These are phyloP conservation scores for Fusarium sp. DNA, from an alignment of 2,329 filamentous ascomycete genomes.

Conservation along the genomic window DNA sequence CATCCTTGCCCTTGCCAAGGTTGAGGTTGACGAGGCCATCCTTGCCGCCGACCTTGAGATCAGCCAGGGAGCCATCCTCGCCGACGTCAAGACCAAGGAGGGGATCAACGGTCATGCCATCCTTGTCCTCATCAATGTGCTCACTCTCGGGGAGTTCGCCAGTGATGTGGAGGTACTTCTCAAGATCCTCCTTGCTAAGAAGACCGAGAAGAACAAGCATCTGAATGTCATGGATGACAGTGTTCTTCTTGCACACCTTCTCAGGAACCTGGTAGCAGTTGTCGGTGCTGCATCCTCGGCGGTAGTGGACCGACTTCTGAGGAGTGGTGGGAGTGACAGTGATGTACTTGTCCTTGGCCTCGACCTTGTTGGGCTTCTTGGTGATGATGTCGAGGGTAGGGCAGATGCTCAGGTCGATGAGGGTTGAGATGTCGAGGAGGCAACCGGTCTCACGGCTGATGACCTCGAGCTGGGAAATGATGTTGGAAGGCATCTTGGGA, in stretches of 20 bases:
- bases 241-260: constrained; percentile 38
- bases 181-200: constrained; percentile 37
- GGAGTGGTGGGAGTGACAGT: constrained; percentile 34
- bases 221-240: constrained; percentile 36
- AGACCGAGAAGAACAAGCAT: constrained; percentile 37
- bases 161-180: constrained; percentile 37
- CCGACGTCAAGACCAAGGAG: constrained; percentile 14
- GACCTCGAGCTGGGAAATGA: constrained; percentile 37
- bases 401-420: constrained; percentile 38
- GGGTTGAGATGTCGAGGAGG: constrained; percentile 36
- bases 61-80: constrained; percentile 13
- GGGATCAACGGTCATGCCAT: constrained; percentile 15
- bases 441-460: constrained; percentile 37
- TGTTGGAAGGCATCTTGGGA: constrained; percentile 34
- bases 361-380: constrained; percentile 28
- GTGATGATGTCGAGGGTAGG: constrained; percentile 38
- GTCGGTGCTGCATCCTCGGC: constrained; percentile 4
- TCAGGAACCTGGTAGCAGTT: constrained; percentile 33
- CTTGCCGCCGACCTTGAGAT: constrained; percentile 9
- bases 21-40: constrained; percentile 23
- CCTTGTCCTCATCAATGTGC: neutral
- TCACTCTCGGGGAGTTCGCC: constrained; percentile 17
- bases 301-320: constrained; percentile 8
- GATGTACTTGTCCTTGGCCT: constrained; percentile 36
- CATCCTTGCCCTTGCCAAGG: constrained; percentile 11